Percentiles rank a stretch among this genome's conserved stretches.
Evolutionary conservation across 2,329 filamentous ascomycete genomes (phyloP).

Genomic region (Aspergillus sp.): DNA sequence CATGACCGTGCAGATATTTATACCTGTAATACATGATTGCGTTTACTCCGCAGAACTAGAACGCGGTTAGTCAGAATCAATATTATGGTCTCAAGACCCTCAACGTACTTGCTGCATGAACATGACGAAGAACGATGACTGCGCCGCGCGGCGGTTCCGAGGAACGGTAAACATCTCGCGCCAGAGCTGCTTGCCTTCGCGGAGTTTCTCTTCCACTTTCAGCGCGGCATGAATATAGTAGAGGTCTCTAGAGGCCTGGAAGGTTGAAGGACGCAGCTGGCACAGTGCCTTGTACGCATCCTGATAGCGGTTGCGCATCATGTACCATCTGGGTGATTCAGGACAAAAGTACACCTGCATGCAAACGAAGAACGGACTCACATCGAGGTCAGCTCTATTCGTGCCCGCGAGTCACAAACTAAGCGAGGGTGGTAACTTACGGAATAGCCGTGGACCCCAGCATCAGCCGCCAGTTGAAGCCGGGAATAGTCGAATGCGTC

Average conservation of each 20-base stretch:
- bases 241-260: conserved; percentile 45
- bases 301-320: conserved; percentile 42
- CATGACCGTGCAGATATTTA: no score
- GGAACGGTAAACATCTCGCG: conserved; percentile 58
- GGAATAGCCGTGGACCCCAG: conserved; percentile 65
- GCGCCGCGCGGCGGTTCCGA: conserved; percentile 60
- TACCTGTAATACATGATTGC: conserved; percentile 55
- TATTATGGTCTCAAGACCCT: background rate
- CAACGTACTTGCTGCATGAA: conserved; percentile 59
- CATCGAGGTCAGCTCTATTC: background rate
- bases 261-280: conserved; percentile 41
- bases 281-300: conserved; percentile 44
- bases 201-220: conserved; percentile 55
- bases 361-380: conserved; percentile 35
- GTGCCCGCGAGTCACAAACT: background rate
- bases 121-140: conserved; percentile 63
- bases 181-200: conserved; percentile 47
- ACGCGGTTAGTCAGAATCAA: background rate
- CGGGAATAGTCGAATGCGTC: conserved; percentile 52
- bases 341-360: conserved; percentile 63
- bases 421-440: background rate
- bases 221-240: conserved; percentile 55
- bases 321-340: conserved; percentile 49
- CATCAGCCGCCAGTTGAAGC: conserved; percentile 67
- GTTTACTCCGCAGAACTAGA: conserved; percentile 48